Evolutionary conservation across 768 basidiomycete species (phyloP).

Genomic region (Hericium alpestre): DNA sequence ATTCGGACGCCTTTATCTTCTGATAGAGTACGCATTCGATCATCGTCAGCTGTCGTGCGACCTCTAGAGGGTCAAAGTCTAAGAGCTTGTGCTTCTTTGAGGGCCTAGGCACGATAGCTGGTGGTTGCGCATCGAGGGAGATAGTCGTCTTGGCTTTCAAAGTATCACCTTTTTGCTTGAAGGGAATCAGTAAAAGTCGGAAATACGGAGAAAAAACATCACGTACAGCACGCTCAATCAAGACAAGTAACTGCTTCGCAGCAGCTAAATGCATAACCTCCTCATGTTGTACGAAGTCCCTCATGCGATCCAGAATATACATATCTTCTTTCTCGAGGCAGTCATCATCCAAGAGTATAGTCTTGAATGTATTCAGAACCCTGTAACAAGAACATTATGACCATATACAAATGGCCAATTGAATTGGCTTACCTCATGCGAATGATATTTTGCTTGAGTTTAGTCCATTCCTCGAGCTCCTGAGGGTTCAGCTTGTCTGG

Average conservation of each 20-base stretch:
- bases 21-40: conserved; percentile 82
- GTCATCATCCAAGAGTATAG: conserved; percentile 79
- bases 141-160: conserved; percentile 49
- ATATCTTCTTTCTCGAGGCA: conserved; percentile 80
- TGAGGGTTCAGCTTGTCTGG: conserved; percentile 52
- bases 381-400: conserved; percentile 26
- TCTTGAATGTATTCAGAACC: conserved; percentile 82
- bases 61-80: conserved; percentile 81
- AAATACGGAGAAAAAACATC: background rate
- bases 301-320: conserved; percentile 72
- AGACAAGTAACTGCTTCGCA: conserved; percentile 60
- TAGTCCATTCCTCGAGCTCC: conserved; percentile 72
- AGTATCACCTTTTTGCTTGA: conserved; percentile 42
- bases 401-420: background rate
- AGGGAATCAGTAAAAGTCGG: too few species aligned
- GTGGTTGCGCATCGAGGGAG: conserved; percentile 51
- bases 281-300: conserved; percentile 61
- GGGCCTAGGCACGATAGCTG: conserved; percentile 64
- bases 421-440: conserved; percentile 60
- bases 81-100: conserved; percentile 66
- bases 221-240: conserved; percentile 76
- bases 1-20: conserved; percentile 83
- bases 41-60: conserved; percentile 88
- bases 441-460: conserved; percentile 78
- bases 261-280: conserved; percentile 55